Conservation (phyloP, 129 eudicot genomes). For the Flaveria ramosissima region DNA sequence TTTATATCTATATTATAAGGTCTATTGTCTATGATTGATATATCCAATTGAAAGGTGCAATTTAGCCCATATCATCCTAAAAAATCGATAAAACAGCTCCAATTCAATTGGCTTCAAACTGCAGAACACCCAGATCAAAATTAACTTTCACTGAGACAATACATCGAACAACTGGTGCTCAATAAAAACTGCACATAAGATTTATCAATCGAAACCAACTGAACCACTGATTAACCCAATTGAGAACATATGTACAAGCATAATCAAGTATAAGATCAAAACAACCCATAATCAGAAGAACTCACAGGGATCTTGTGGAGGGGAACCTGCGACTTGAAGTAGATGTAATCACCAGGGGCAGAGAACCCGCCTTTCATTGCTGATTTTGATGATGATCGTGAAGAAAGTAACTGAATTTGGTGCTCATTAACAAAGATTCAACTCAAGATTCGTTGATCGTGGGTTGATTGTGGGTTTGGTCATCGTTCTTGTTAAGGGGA, state of each 20-base stretch:
- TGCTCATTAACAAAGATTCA: slow-evolving; percentile 22
- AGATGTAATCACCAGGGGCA: slow-evolving; percentile 94
- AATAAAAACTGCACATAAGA: slow-evolving; percentile 22
- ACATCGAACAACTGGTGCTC: slow-evolving; percentile 5
- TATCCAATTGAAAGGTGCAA: neutral
- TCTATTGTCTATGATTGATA: neutral
- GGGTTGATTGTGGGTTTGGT: slow-evolving; percentile 3
- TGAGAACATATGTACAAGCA: neutral
- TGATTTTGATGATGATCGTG: slow-evolving; percentile 22
- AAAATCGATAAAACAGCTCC: neutral
- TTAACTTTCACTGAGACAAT: slow-evolving; percentile 12
- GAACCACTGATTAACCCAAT: neutral
- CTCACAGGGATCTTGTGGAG: slow-evolving; percentile 99
- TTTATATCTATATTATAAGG: slow-evolving; percentile 1
- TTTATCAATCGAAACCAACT: neutral
- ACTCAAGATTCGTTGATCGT: slow-evolving; percentile 15
- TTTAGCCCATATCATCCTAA: neutral
- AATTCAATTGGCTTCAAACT: neutral
- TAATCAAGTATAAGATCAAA: slow-evolving; percentile 14
- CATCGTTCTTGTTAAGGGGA: neutral
- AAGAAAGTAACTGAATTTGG: slow-evolving; percentile 9
- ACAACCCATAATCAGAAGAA: neutral
- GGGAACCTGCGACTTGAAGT: slow-evolving; percentile 99
- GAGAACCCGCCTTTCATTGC: slow-evolving; percentile 78
- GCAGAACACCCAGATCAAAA: neutral